A percentile compares a stretch with the other conserved stretches of the same genome.
These are phyloP conservation scores for Umbellularia californica DNA, from an alignment of 164 flowering plant species.

Conservation along the genomic window DNA sequence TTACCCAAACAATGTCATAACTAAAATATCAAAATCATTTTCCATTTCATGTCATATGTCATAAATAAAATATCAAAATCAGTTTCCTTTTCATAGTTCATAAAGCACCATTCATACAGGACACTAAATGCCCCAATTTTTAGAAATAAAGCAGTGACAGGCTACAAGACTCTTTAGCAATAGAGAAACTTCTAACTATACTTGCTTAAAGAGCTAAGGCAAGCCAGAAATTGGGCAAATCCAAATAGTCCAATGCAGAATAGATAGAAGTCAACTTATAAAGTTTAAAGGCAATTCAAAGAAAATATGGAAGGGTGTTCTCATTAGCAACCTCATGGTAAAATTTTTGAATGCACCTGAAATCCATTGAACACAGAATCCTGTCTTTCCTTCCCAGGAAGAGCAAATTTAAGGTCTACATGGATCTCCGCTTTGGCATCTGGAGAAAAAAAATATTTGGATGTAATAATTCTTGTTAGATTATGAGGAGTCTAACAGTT, in stretches of 20 bases:
- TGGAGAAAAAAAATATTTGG: constrained; percentile 23
- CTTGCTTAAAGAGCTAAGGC: too few species aligned
- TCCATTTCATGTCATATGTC: not conserved
- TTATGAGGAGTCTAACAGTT: not conserved
- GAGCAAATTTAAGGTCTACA: constrained; percentile 74
- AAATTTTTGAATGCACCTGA: constrained; percentile 49
- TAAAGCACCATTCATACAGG: not conserved
- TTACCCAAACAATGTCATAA: not conserved
- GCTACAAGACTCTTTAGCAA: not conserved
- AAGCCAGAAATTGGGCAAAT: not conserved
- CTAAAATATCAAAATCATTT: not conserved
- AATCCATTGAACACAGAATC: constrained; percentile 96
- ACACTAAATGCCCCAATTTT: not conserved
- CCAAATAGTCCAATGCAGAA: not conserved
- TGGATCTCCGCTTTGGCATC: constrained; percentile 49
- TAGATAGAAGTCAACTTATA: not conserved
- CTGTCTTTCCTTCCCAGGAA: constrained; percentile 98
- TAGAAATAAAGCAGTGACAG: not conserved
- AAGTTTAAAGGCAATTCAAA: not conserved
- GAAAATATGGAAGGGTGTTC: not conserved
- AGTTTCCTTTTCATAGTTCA: not conserved
- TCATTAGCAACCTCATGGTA: constrained; percentile 10
- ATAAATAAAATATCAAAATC: too few species aligned
- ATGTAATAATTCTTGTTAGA: not conserved
- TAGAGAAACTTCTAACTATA: not conserved